Conservation (phyloP, 1,284 basidiomycete genomes). For the Ceratobasidium sp. region DNA sequence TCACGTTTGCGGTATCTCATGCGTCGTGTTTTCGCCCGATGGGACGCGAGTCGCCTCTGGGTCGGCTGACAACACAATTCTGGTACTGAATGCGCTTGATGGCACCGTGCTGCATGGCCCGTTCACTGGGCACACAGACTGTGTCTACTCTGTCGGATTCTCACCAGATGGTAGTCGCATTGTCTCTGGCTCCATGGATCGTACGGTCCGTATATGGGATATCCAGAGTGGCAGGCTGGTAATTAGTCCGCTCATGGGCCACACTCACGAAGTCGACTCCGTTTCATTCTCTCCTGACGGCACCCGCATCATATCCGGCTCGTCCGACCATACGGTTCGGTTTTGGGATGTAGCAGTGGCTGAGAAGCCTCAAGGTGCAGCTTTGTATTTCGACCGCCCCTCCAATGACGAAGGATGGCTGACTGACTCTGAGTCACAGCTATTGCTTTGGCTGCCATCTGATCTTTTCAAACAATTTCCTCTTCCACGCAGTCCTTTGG, state of each 20-base stretch:
- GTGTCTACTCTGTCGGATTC: neutral
- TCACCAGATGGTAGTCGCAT: slow-evolving; percentile 18
- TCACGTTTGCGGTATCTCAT: too few relatives aligned
- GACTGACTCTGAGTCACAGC: neutral
- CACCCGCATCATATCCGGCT: slow-evolving; percentile 2
- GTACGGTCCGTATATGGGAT: slow-evolving; percentile 7
- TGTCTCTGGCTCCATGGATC: neutral
- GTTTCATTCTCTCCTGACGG: slow-evolving; percentile 32
- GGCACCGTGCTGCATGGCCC: neutral
- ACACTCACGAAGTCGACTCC: neutral
- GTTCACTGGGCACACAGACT: neutral
- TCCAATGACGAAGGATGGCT: neutral
- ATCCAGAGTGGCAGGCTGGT: neutral
- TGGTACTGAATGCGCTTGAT: slow-evolving; percentile 17
- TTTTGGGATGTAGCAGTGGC: neutral
- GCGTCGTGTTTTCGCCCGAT: slow-evolving; percentile 20
- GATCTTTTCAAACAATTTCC: neutral
- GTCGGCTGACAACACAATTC: slow-evolving; percentile 26
- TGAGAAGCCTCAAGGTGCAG: neutral
- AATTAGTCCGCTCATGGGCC: neutral
- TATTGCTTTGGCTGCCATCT: neutral
- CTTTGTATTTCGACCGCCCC: too few relatives aligned
- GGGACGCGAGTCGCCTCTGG: neutral
- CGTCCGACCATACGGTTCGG: neutral
- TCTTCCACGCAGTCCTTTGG: neutral